These are phyloP conservation scores for Diospyros kaki DNA, from an alignment of 148 eudicot species.

Conservation along the genomic window DNA sequence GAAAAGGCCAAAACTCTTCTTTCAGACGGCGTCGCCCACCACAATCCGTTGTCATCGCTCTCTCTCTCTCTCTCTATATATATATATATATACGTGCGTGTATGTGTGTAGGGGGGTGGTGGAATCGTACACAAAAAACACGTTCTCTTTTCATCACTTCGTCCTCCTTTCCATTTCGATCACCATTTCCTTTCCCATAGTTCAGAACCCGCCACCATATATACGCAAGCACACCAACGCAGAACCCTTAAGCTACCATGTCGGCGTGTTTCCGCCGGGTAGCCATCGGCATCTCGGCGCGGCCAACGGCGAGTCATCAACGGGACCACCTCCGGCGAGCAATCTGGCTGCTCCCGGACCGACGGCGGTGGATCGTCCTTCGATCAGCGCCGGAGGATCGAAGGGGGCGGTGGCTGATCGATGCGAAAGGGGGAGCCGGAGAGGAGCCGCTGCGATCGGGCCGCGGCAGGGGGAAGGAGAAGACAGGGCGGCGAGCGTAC, in stretches of 20 bases:
- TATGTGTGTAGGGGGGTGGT: too few species aligned
- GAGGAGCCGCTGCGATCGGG: constrained; percentile 2
- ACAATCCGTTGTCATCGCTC: too few species aligned
- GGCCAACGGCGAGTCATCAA: constrained; percentile 1
- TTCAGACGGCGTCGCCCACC: too few species aligned
- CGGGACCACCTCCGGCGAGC: not conserved
- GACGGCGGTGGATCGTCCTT: constrained; percentile 5
- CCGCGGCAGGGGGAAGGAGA: constrained; percentile 15
- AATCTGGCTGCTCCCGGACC: constrained; percentile 1
- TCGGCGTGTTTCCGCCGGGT: constrained; percentile 20
- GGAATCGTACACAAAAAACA: too few species aligned
- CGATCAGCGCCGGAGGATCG: constrained; percentile 8
- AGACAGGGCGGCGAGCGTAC: constrained; percentile 2
- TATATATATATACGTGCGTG: too few species aligned
- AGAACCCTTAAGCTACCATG: constrained; percentile 14
- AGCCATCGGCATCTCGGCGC: constrained; percentile 10
- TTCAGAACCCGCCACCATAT: too few species aligned
- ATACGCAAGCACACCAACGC: not conserved
- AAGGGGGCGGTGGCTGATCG: constrained; percentile 12
- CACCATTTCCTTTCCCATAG: not conserved
- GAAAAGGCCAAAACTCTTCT: too few species aligned
- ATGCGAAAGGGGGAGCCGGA: constrained; percentile 15
- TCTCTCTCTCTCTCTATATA: too few species aligned
- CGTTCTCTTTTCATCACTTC: too few species aligned
- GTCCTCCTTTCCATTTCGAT: not conserved